Base-by-base conservation (phyloP, 176 grass and related monocot species). In the Bolboschoenus planiculmis region DNA sequence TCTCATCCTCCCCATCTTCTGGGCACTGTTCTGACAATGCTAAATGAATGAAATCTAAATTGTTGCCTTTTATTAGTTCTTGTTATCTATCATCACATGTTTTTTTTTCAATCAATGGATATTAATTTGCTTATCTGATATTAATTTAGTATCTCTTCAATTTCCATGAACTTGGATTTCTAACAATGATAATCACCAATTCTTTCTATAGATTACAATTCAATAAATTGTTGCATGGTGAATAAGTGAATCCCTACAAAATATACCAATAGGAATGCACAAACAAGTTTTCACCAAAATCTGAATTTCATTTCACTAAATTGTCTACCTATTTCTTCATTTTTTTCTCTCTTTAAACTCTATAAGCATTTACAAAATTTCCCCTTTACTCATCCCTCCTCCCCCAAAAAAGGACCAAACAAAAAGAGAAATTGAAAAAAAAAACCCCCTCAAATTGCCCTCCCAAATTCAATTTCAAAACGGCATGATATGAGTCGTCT, bases 401-500 rank as follows among this genome's bases (percentile, higher is more conserved):
- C 18, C 15, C 10, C 6, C 0, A 23, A n/a, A 77, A 50, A 78
- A 57, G 44, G 57, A 21, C 50, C 55, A 71, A 73, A 60, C 16
- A 56, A n/a, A 35, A 65, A 36, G 50, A 62, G 4, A 40, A n/a
- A 65, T 44, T 50, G 0, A 51, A 62, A 80, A 77, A 53, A 16
- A n/a, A n/a, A n/a, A n/a, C n/a, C n/a, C 83, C 71, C 55, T 14
- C 84, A 35, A 24, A 78, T 85, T 82, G 0, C 24, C 67, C 7
- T 88, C 48, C 59, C 79, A 83, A 56, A 71, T 83, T 56, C 42
- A 51, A 56, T 31, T 1, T 89, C 81, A 98, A 89, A 95, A 99
- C 0, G 96, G 96, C 91, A 95, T 95, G 85, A 99, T 95, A 88
- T 99, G 92, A 11, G 87, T 89, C 59, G 96, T 95, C 56, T 95